Conservation (phyloP, 768 basidiomycete genomes). For the Phylloporus arenicola region DNA sequence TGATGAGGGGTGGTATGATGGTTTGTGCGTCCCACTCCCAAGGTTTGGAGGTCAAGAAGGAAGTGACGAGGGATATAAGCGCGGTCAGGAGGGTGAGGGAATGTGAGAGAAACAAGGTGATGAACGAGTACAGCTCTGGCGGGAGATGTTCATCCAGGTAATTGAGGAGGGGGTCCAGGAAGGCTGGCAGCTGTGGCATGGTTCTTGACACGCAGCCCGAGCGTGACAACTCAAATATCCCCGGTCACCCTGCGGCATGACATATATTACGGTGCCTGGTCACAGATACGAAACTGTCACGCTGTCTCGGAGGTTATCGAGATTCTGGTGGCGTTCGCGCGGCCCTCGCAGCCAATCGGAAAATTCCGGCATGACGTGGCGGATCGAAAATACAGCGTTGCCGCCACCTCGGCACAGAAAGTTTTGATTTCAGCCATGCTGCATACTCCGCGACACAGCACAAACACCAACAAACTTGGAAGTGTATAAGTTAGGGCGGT, state of each 20-base stretch:
- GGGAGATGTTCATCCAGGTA: conserved; percentile 55
- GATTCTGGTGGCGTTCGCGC: conserved; percentile 7
- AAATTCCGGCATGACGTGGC: conserved; percentile 11
- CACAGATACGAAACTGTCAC: conserved; percentile 14
- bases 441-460: conserved; percentile 19
- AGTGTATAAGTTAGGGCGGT: conserved; percentile 31
- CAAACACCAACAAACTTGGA: conserved; percentile 26
- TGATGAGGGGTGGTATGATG: conserved; percentile 69
- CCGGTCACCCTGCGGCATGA: conserved; percentile 13
- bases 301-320: conserved; percentile 1
- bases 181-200: conserved; percentile 36
- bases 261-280: conserved; percentile 4
- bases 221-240: conserved; percentile 14
- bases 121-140: conserved; percentile 46
- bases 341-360: conserved; percentile 25
- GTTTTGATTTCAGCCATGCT: conserved; percentile 14
- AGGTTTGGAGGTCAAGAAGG: conserved; percentile 47
- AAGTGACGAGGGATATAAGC: conserved; percentile 41
- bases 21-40: conserved; percentile 63
- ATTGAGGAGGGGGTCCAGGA: conserved; percentile 50
- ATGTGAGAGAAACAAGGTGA: conserved; percentile 49
- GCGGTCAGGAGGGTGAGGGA: conserved; percentile 46
- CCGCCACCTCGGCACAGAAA: conserved; percentile 14
- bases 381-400: conserved; percentile 2
- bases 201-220: conserved; percentile 20